Base-by-base conservation (phyloP, 2,329 filamentous ascomycete species). In the Epichloe scottii region DNA sequence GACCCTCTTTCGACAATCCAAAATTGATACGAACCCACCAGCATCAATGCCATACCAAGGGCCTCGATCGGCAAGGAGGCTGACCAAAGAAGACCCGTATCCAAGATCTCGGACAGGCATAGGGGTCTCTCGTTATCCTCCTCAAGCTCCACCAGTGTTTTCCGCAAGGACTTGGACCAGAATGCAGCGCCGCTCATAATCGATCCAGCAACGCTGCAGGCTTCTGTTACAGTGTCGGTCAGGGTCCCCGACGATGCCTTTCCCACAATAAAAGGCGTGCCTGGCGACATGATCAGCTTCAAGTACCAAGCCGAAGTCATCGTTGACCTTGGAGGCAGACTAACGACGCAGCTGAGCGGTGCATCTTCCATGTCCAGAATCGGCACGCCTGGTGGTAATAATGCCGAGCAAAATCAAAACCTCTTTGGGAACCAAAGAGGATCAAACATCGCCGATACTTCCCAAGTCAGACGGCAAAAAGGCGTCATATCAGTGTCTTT, bases 281-380 rank as follows among this genome's bases (percentile, higher is more conserved):
- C 93, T 0, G 89, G 91, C 3, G 84, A 87, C 35, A 93, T 97
- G 83, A 93, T 98, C 57, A 89, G 84, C 59, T 97, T 98, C 71
- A 88, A 85, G 58, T 97, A 98, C 62, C 87, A 90, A 58, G 78
- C 96, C 19, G 93, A 98, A 66, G 87, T 96, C 2, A 84, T 97
- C 30, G 81, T 96, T 21, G 93, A 98, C 63, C 75, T 97, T 0
- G 90, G 93, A 45, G 91, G 91, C 38, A 93, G 89, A 63, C 71
- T 96, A 40, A 80, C 84, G 2, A 81, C 80, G n/a, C 81, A 89
- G 55, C 67, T 81, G 48, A 84, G 89, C 60, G 77, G 82, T 41
- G 78, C 82, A 17, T 78, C 79, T 70, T 63, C 75, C 57, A 57
- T 60, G n/a, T 61, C 71, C 60, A 70, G 68, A 62, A 68, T 65